These are phyloP conservation scores for Ceratobasidium sp. DNA, from an alignment of 1,284 basidiomycete species.

Conservation along the genomic window DNA sequence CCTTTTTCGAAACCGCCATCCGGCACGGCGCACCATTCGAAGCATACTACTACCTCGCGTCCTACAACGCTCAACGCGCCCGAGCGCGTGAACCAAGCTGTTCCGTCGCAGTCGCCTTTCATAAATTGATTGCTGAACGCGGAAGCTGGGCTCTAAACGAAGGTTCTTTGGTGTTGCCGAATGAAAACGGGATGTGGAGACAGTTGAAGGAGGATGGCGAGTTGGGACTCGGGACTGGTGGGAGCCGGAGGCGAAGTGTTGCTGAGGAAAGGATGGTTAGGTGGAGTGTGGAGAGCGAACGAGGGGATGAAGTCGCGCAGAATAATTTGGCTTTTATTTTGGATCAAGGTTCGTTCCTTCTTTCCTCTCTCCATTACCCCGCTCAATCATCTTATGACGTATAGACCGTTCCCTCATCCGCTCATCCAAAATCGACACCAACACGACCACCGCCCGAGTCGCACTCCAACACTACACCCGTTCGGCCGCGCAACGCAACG, in stretches of 20 bases:
- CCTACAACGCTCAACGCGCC: slow-evolving; percentile 77
- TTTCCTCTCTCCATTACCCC: slow-evolving; percentile 4
- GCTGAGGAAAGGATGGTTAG: slow-evolving; percentile 85
- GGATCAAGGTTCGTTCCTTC: slow-evolving; percentile 78
- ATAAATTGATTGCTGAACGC: slow-evolving; percentile 89
- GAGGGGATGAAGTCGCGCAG: slow-evolving; percentile 93
- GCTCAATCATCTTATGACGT: neutral
- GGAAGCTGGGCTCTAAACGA: slow-evolving; percentile 82
- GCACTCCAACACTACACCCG: slow-evolving; percentile 95
- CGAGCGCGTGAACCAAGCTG: slow-evolving; percentile 69
- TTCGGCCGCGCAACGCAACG: slow-evolving; percentile 92
- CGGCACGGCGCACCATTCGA: slow-evolving; percentile 91
- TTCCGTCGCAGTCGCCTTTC: slow-evolving; percentile 88
- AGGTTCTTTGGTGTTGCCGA: slow-evolving; percentile 60
- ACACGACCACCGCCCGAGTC: slow-evolving; percentile 79
- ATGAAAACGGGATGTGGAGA: slow-evolving; percentile 18
- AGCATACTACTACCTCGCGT: slow-evolving; percentile 91
- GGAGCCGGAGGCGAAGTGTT: slow-evolving; percentile 28
- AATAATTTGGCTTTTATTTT: slow-evolving; percentile 96
- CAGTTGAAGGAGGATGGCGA: slow-evolving; percentile 31
- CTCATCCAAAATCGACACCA: slow-evolving; percentile 73
- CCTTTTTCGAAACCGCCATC: slow-evolving; percentile 85
- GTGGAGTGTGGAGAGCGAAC: slow-evolving; percentile 95
- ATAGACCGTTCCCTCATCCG: slow-evolving; percentile 81
- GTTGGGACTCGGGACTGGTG: slow-evolving; percentile 19